Evolutionary conservation across 441 rosid genomes (phyloP).

Genomic region (Jatropha multifida): DNA sequence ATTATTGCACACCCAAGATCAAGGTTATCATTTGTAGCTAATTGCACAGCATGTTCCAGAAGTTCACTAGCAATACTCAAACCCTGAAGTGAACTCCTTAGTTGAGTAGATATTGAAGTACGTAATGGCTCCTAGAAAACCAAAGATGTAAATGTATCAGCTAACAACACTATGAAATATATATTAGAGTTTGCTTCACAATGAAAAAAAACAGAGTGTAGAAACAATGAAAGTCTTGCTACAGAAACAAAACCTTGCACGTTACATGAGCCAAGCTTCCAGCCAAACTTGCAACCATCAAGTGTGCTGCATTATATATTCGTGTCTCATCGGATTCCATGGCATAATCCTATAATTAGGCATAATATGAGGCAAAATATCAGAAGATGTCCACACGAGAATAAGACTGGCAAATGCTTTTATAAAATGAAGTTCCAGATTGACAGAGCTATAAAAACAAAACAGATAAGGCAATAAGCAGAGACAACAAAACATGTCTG

Average conservation of each 20-base stretch:
- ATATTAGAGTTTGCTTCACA: conserved; percentile 11
- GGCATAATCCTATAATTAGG: conserved; percentile 71
- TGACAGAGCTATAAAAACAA: neutral
- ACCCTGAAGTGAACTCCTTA: conserved; percentile 79
- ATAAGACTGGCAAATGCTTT: neutral
- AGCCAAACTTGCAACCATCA: conserved; percentile 99
- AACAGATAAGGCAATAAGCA: neutral
- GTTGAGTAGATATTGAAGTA: conserved; percentile 80
- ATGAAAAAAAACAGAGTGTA: conserved; percentile 2
- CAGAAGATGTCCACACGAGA: neutral
- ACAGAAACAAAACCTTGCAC: conserved; percentile 74
- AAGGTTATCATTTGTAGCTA: conserved; percentile 97
- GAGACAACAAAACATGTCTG: conserved; percentile 1
- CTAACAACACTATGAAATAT: neutral
- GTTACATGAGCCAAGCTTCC: conserved; percentile 99
- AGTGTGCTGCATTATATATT: conserved; percentile 90
- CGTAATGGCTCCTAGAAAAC: conserved; percentile 88
- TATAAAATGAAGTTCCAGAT: neutral
- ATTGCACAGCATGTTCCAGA: conserved; percentile 91
- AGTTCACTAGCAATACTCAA: conserved; percentile 59
- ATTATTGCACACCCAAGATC: conserved; percentile 98
- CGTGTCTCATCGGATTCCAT: conserved; percentile 92
- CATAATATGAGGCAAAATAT: neutral
- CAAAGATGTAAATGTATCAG: conserved; percentile 17
- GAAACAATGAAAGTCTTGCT: neutral